phyloP scores from a whole-genome alignment of 225 moss, liverwort and hornwort species.

The Bryum argenteum region DNA sequence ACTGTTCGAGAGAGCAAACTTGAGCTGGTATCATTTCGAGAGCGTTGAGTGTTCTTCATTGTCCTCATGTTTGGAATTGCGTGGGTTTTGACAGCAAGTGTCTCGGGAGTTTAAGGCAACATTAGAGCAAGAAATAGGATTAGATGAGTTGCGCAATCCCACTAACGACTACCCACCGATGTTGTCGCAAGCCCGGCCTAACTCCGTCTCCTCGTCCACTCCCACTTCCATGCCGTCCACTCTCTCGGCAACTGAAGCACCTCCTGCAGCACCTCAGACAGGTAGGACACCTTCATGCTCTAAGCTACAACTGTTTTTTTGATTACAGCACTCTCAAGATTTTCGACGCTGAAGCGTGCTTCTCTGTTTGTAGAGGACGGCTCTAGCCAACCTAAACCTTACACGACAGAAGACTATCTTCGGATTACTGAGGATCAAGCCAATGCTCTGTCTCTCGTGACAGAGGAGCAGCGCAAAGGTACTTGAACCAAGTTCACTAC shows the following conservation, averaged over 20 bases:
- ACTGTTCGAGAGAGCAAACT: too few relatives aligned
- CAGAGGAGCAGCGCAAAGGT: conserved; percentile 84
- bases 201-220: conserved; percentile 37
- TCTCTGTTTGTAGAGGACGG: conserved; percentile 43
- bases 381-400: conserved; percentile 58
- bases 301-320: not conserved
- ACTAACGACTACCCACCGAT: conserved; percentile 45
- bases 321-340: conserved; percentile 1
- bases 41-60: too few relatives aligned
- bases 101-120: conserved; percentile 95
- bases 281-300: conserved; percentile 32
- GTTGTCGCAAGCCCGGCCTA: conserved; percentile 43
- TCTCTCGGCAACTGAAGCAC: conserved; percentile 47
- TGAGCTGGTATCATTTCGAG: not conserved
- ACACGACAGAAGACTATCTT: conserved; percentile 67
- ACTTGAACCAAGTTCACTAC: not conserved
- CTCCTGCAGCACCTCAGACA: conserved; percentile 42
- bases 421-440: conserved; percentile 80
- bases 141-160: conserved; percentile 85
- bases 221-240: conserved; percentile 37
- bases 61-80: not conserved
- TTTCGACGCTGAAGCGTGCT: conserved; percentile 4
- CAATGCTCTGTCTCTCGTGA: conserved; percentile 69
- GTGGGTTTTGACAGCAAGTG: conserved; percentile 76
- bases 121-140: conserved; percentile 97